A percentile compares a stretch with the other conserved stretches of the same genome.
Evolutionary conservation across 768 basidiomycete species (phyloP).

Genomic region (Leccinellum albellum): DNA sequence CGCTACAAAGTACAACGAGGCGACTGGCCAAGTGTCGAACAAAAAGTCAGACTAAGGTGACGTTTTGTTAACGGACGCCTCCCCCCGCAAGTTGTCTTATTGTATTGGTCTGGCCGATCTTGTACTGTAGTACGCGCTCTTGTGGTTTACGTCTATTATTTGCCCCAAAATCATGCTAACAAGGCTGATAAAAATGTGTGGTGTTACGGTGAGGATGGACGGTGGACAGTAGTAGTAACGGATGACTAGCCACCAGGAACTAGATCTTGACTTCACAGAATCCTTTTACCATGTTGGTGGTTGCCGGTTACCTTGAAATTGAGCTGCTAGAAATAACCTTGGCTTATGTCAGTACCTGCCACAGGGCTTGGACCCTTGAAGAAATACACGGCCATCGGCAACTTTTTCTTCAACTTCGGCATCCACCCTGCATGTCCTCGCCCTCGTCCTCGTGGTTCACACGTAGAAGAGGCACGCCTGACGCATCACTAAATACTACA

Average conservation of each 20-base stretch:
- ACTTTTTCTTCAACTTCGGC: neutral
- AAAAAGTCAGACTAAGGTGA: slow-evolving; percentile 62
- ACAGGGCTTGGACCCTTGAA: neutral
- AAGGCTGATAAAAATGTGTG: neutral
- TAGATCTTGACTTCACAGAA: too few relatives aligned
- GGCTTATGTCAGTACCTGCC: too few relatives aligned
- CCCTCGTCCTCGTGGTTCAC: slow-evolving; percentile 4
- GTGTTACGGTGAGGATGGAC: neutral
- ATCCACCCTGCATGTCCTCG: slow-evolving; percentile 3
- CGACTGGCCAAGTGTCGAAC: slow-evolving; percentile 54
- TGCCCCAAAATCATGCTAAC: neutral
- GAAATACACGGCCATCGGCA: neutral
- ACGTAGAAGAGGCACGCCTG: neutral
- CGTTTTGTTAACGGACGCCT: neutral
- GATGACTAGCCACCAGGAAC: too few relatives aligned
- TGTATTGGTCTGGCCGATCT: neutral
- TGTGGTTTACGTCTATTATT: neutral
- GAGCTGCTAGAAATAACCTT: too few relatives aligned
- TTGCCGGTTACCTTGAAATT: too few relatives aligned
- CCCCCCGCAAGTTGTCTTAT: neutral
- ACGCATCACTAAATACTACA: neutral
- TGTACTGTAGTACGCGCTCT: neutral
- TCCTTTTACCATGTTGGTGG: too few relatives aligned
- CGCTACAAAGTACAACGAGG: slow-evolving; percentile 70
- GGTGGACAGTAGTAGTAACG: neutral